Conservation (phyloP, 2,329 filamentous ascomycete species). For the Chaetomium sp. region DNA sequence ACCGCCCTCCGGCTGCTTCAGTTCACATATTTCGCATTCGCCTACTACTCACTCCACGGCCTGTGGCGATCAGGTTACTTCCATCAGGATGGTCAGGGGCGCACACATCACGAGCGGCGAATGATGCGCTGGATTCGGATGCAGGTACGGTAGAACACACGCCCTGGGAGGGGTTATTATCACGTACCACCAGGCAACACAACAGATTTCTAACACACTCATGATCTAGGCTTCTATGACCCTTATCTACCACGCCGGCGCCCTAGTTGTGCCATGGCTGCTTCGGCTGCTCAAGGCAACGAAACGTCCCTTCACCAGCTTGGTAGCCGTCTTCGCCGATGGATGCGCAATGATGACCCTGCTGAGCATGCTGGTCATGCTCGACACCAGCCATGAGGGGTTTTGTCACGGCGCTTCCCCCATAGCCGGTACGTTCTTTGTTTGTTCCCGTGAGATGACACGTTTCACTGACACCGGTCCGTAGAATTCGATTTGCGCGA, state of each 20-base stretch:
- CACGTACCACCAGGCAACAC: not conserved
- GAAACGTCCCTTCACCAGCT: conserved; percentile 17
- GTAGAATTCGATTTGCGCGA: conserved; percentile 4
- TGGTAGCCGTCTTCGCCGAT: conserved; percentile 22
- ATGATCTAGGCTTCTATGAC: conserved; percentile 15
- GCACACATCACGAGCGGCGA: conserved; percentile 2
- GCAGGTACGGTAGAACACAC: not conserved
- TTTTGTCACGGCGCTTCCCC: conserved; percentile 8
- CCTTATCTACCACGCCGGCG: conserved; percentile 20
- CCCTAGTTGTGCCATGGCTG: conserved; percentile 19
- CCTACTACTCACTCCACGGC: conserved; percentile 14
- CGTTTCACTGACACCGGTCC: not conserved
- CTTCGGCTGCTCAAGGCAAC: conserved; percentile 11
- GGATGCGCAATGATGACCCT: conserved; percentile 21
- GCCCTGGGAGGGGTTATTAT: no score
- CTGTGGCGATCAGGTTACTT: conserved; percentile 11
- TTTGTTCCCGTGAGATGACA: not conserved
- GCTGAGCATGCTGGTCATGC: conserved; percentile 18
- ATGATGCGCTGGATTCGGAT: conserved; percentile 12
- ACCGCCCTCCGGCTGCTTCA: conserved; percentile 21
- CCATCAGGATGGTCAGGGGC: conserved; percentile 5
- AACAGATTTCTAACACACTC: conserved; percentile 2
- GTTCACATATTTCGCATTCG: conserved; percentile 27
- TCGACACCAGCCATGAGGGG: conserved; percentile 7
- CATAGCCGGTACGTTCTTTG: not conserved